These are phyloP conservation scores for Naegleria gruberi DNA, from an alignment of 208 protist species.

Conservation along the genomic window DNA sequence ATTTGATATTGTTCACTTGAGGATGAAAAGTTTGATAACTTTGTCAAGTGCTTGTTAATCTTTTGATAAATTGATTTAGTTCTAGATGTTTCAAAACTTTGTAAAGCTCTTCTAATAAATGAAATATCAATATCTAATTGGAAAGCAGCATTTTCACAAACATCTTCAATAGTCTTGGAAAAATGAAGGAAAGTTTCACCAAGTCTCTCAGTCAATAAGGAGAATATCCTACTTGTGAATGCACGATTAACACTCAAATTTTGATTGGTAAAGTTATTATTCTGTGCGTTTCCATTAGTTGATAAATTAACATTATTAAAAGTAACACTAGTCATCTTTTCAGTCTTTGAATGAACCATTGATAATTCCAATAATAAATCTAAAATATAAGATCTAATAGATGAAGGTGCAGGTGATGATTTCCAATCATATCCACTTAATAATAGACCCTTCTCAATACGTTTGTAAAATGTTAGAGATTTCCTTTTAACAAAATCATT, in stretches of 20 bases:
- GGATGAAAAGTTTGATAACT: background rate
- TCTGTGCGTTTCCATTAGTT: too few relatives aligned
- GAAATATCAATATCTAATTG: slow-evolving; percentile 15
- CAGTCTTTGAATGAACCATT: background rate
- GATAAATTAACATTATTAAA: background rate
- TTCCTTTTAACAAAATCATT: background rate
- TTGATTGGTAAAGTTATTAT: too few relatives aligned
- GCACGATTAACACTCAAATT: background rate
- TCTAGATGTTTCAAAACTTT: background rate
- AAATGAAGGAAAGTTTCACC: background rate
- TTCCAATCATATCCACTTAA: background rate
- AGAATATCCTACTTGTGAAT: background rate
- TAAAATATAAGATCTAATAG: background rate
- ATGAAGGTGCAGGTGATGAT: background rate
- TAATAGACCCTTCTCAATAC: background rate
- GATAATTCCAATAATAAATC: slow-evolving; percentile 5
- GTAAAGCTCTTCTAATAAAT: background rate
- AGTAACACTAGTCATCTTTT: background rate
- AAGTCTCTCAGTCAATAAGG: background rate
- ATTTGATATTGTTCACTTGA: background rate
- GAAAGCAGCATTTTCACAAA: background rate
- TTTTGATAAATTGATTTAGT: background rate
- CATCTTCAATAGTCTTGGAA: background rate
- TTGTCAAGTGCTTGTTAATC: background rate
- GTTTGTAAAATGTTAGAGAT: background rate